phyloP scores from a whole-genome alignment of 2,329 filamentous ascomycete species.

The Achaetomium macrosporum region DNA sequence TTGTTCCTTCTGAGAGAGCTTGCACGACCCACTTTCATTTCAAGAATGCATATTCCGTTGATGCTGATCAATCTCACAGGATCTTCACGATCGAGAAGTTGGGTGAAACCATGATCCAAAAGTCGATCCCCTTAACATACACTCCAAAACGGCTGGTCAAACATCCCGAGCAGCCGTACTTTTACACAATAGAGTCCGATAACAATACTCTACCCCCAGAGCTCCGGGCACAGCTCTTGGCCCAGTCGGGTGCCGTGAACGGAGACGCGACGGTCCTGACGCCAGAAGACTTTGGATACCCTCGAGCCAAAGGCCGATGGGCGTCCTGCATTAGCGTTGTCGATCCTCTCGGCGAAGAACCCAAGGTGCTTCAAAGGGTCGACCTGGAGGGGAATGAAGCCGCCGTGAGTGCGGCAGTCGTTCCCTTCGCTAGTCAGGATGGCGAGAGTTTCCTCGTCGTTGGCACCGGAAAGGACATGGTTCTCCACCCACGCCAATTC shows the following conservation, averaged over 20 bases:
- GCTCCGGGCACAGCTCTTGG: conserved; percentile 67
- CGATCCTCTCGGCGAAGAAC: conserved; percentile 71
- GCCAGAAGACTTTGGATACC: conserved; percentile 82
- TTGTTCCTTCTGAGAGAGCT: conserved; percentile 86
- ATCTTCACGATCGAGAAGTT: conserved; percentile 90
- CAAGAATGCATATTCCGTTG: neutral
- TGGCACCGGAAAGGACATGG: conserved; percentile 87
- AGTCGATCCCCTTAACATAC: conserved; percentile 79
- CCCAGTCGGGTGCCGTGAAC: conserved; percentile 64
- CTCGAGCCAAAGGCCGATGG: conserved; percentile 79
- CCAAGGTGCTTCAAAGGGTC: conserved; percentile 64
- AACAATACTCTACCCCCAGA: conserved; percentile 82
- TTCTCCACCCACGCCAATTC: conserved; percentile 68
- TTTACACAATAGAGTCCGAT: conserved; percentile 91
- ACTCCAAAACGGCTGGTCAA: conserved; percentile 84
- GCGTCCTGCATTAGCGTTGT: conserved; percentile 92
- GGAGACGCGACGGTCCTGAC: conserved; percentile 66
- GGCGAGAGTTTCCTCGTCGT: conserved; percentile 89
- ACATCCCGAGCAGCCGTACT: conserved; percentile 80
- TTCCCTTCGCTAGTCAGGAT: conserved; percentile 82
- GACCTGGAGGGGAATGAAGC: conserved; percentile 87
- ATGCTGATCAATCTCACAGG: conserved; percentile 40
- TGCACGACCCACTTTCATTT: neutral
- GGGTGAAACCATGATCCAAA: conserved; percentile 77
- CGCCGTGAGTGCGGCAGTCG: conserved; percentile 76